Evolutionary conservation across 2,329 filamentous ascomycete genomes (phyloP).

Genomic region (Lachnellula suecica): DNA sequence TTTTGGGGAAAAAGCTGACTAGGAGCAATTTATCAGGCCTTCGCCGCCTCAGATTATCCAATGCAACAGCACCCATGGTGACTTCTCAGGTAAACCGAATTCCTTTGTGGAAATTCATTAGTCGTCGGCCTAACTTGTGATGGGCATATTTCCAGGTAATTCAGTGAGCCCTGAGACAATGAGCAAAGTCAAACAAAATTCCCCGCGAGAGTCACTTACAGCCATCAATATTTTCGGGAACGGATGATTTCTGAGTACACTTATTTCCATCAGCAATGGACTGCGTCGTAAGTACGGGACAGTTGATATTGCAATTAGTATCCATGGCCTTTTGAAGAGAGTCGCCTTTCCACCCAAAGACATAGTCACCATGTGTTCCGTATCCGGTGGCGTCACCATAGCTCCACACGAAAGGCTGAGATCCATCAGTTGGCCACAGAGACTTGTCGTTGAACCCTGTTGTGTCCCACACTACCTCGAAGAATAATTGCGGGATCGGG

Average conservation of each 20-base stretch:
- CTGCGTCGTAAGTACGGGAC: conserved; percentile 43
- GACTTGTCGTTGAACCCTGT: conserved; percentile 39
- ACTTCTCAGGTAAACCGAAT: too few species aligned
- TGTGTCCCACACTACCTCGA: conserved; percentile 47
- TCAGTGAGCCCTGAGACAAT: too few species aligned
- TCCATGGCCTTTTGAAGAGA: conserved; percentile 49
- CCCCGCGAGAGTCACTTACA: too few species aligned
- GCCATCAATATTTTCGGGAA: conserved; percentile 48
- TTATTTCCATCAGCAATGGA: conserved; percentile 43
- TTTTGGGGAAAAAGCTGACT: too few species aligned
- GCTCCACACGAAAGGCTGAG: conserved; percentile 43
- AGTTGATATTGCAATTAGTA: conserved; percentile 36
- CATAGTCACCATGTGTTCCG: conserved; percentile 50
- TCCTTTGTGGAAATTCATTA: too few species aligned
- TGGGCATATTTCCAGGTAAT: too few species aligned
- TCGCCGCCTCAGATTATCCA: too few species aligned
- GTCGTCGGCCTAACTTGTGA: too few species aligned
- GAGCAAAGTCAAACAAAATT: too few species aligned
- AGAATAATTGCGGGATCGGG: conserved; percentile 48
- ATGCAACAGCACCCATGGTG: too few species aligned
- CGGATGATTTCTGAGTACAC: conserved; percentile 45
- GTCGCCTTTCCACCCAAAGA: conserved; percentile 50
- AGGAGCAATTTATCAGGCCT: too few species aligned
- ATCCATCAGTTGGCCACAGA: conserved; percentile 43
- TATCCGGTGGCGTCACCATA: conserved; percentile 42